Evolutionary conservation across 192 early-diverging fungal genomes (phyloP).

Genomic region (Podila verticillata): DNA sequence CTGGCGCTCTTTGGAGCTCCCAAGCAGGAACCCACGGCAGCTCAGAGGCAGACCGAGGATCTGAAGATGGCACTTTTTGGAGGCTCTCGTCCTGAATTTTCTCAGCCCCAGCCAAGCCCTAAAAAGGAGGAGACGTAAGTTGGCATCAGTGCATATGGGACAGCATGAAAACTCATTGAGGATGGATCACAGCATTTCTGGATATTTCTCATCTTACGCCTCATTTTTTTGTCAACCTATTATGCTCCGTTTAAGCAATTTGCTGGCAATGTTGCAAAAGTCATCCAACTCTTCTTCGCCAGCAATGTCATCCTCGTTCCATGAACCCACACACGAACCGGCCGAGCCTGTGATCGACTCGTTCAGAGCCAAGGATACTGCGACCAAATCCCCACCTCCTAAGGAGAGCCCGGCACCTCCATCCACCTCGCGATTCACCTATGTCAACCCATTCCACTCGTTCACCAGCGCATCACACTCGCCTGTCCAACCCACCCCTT

Average conservation of each 20-base stretch:
- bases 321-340: slow-evolving; percentile 7
- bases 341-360: neutral
- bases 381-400: slow-evolving; percentile 17
- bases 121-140: slow-evolving; percentile 48
- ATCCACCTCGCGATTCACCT: slow-evolving; percentile 53
- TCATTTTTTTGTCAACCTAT: neutral
- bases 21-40: slow-evolving; percentile 25
- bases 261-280: slow-evolving; percentile 45
- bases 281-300: slow-evolving; percentile 29
- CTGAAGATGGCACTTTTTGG: slow-evolving; percentile 43
- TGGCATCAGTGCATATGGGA: neutral
- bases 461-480: slow-evolving; percentile 31
- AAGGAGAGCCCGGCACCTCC: slow-evolving; percentile 37
- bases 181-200: neutral
- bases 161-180: neutral
- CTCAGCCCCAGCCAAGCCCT: slow-evolving; percentile 35
- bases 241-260: slow-evolving; percentile 13
- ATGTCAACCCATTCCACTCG: slow-evolving; percentile 57
- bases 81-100: slow-evolving; percentile 30
- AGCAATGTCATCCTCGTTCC: slow-evolving; percentile 1
- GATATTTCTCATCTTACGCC: neutral
- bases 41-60: slow-evolving; percentile 49
- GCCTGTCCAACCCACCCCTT: neutral
- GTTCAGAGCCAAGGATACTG: slow-evolving; percentile 10
- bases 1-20: slow-evolving; percentile 51